Base-by-base conservation (phyloP, 495 filamentous ascomycete genomes). In the Penicillium parvum region DNA sequence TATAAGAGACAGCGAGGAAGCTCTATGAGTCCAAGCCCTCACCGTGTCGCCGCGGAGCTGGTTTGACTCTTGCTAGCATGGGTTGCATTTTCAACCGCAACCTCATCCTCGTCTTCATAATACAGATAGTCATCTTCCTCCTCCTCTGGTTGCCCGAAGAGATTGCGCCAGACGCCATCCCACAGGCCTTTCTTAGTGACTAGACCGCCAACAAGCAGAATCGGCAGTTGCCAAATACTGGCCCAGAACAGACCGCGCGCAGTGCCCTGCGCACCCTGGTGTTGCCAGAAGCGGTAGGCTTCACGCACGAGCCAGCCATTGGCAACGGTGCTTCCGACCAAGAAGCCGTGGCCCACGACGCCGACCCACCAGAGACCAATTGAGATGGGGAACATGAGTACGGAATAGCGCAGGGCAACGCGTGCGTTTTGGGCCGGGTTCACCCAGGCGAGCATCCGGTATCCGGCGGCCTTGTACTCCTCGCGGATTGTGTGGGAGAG, bases 221-320 rank as follows among this genome's bases (percentile, higher is more conserved):
- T 86, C 0, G 92, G 92, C 26, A 98, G 55, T 69, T 96, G 90
- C 92, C 92, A 98, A 17, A 98, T 89, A 64, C 88, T 94, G 0
- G 92, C 88, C 92, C 92, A 98, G 65, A 98, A 98, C 43, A 98
- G 58, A 4, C 83, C 84, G 32, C 88, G 79, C 5, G 94, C 94
- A 29, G 72, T 85, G 4, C 94, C 94, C 49, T 85, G 80, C 32
- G 78, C 74, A 10, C 91, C 92, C 43, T 88, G 78, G 21, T 79
- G 68, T 43, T 78, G 74, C 81, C 85, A 95, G 64, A 97, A 96
- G 37, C 72, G 72, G 56, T 85, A 81, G 1, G 94, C 89, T 63
- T 95, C 82, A 26, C 79, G 75, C 10, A 82, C 75, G 47, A 97
- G 74, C 94, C 94, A 97, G 30, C 76, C 73, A 63, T 98, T 98